phyloP scores from a whole-genome alignment of 306 rosid genomes.

The Fragaria nilgerrensis region DNA sequence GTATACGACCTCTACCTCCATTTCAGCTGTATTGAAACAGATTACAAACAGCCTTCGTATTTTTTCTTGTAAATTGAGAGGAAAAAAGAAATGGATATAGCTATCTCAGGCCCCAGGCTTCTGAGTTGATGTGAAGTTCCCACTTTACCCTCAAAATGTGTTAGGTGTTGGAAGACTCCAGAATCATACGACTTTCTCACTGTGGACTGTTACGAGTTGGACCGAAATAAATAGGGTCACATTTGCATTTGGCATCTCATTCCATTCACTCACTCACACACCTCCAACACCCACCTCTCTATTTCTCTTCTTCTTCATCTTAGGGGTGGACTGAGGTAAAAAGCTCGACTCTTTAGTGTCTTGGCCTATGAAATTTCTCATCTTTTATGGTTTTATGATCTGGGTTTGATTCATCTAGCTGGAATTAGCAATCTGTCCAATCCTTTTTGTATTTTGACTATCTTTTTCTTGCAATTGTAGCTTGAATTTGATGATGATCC shows the following conservation, averaged over 20 bases:
- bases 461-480: background rate
- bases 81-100: background rate
- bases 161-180: conserved; percentile 5
- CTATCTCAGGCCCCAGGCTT: background rate
- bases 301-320: background rate
- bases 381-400: background rate
- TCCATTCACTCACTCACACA: background rate
- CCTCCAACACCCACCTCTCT: conserved; percentile 9
- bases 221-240: conserved; percentile 1
- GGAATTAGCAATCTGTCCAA: background rate
- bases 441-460: background rate
- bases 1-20: too few species aligned
- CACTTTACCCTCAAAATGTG: background rate
- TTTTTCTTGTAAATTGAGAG: background rate
- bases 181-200: background rate
- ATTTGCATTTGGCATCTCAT: background rate
- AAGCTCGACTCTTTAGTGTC: background rate
- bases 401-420: conserved; percentile 13
- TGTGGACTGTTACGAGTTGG: background rate
- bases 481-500: conserved; percentile 3
- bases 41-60: too few species aligned
- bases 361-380: background rate
- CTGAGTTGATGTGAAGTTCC: background rate
- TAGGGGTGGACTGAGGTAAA: conserved; percentile 35
- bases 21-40: too few species aligned